Conservation (phyloP, 2,329 filamentous ascomycete species). For the Aspergillus ochraceus region DNA sequence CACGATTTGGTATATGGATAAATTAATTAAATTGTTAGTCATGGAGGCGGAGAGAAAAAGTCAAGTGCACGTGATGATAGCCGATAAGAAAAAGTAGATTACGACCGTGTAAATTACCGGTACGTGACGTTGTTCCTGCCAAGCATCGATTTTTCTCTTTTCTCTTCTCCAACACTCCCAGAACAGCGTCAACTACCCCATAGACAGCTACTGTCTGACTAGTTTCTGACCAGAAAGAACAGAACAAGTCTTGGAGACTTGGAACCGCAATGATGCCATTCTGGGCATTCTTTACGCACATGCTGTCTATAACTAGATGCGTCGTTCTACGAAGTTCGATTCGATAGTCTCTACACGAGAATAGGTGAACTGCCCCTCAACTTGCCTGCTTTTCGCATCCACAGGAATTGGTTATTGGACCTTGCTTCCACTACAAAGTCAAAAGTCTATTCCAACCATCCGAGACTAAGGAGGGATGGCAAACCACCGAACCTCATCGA, state of each 20-base stretch:
- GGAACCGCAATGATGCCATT: background rate
- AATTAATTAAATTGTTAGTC: conserved; percentile 1
- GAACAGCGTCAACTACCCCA: too few relatives aligned
- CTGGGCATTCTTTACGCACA: background rate
- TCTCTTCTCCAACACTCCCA: background rate
- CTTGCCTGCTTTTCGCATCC: background rate
- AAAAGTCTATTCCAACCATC: background rate
- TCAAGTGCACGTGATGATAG: conserved; percentile 25
- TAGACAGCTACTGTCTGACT: too few relatives aligned
- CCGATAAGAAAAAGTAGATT: conserved; percentile 12
- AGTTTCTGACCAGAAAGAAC: too few relatives aligned
- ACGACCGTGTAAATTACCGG: background rate
- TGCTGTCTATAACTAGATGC: background rate
- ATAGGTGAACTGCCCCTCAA: too few relatives aligned
- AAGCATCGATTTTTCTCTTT: background rate
- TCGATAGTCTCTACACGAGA: background rate
- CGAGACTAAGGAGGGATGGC: background rate
- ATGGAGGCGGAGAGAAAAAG: conserved; percentile 15
- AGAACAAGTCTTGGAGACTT: too few relatives aligned
- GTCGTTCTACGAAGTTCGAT: background rate
- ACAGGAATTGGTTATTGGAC: background rate
- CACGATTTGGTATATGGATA: background rate
- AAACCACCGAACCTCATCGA: background rate
- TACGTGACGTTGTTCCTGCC: background rate
- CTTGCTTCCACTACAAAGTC: background rate